Evolutionary conservation across 2,329 filamentous ascomycete species (phyloP), one percentile per base, ranked within the genome.

Genomic region (Exophiala xenobiotica): DNA sequence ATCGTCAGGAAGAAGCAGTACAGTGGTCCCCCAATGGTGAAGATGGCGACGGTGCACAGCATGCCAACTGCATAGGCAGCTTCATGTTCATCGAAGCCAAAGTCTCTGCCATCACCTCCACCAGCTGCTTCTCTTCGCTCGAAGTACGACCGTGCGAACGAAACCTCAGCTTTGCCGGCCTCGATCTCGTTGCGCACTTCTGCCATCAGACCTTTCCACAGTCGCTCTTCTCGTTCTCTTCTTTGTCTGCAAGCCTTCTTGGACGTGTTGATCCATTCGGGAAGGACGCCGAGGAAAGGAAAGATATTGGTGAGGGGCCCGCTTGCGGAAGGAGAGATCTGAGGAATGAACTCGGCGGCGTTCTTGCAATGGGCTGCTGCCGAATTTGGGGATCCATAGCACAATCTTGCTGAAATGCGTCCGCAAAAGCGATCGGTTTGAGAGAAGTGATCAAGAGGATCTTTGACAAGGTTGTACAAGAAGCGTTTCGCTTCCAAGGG

Each of bases 1-100:
- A 78, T 78, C 8, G 71, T 64, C 11, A 74, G 58, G 49, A 63
- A 55, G 56, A 63, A 63, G 50, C 53, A 57, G 54, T 61, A 61
- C 20, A 63, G 59, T 33, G 61, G 61, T 26, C 61, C 59, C 40
- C 59, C 60, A 23, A 63, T 62, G 45, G 61, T 63, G 58, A 61
- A 61, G 46, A 63, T 63, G 37, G 59, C 59, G 22, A 63, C 61
- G 4, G 58, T 61, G 18, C 56, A 55, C 37, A 61, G 38, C 61
- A 63, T 63, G 24, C 61, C 61, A 40, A 63, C 54, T 16, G 61
- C 61, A 42, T 61, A 62, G 24, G 61, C 60, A 12, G 61, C 61
- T 44, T 63, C 61, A 29, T 61, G 56, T 42, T 63, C 61, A 47
- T 62, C 61, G 14, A 54, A 56, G 6, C 55, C 19, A 22, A 44